These are phyloP conservation scores for Pinus taeda DNA, from an alignment of 75 land plant genomes.

Conservation along the genomic window DNA sequence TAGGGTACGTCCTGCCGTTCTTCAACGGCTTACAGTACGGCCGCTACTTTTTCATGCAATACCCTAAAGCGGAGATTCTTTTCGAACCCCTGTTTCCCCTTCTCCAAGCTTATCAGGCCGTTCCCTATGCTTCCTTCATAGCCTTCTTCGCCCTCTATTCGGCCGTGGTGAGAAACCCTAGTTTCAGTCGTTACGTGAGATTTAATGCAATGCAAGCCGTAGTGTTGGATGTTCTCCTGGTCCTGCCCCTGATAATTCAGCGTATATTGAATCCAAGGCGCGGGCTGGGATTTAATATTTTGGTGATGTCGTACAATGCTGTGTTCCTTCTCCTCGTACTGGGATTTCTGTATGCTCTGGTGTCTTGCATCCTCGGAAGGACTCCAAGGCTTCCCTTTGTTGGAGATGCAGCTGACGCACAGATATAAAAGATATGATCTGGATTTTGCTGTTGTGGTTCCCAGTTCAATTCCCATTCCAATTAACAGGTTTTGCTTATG, in stretches of 20 bases:
- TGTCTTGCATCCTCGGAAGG: conserved; percentile 66
- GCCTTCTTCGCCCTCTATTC: conserved; percentile 89
- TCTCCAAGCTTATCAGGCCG: conserved; percentile 54
- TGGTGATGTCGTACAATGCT: conserved; percentile 42
- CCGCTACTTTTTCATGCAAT: conserved; percentile 61
- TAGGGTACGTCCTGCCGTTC: conserved; percentile 77
- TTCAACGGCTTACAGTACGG: conserved; percentile 93
- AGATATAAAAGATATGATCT: conserved; percentile 19
- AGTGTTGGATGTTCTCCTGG: conserved; percentile 77
- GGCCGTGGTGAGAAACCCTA: conserved; percentile 74
- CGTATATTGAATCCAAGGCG: conserved; percentile 46
- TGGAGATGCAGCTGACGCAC: conserved; percentile 80
- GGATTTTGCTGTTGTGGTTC: too few relatives aligned
- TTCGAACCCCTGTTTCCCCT: conserved; percentile 76
- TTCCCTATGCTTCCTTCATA: conserved; percentile 79
- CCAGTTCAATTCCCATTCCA: too few relatives aligned
- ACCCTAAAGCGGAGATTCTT: conserved; percentile 37
- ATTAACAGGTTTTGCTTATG: too few relatives aligned
- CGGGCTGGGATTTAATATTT: conserved; percentile 44
- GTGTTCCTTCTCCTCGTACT: conserved; percentile 55
- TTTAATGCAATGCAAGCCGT: conserved; percentile 98
- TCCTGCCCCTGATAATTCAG: conserved; percentile 61
- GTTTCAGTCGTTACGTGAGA: conserved; percentile 64
- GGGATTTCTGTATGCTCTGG: conserved; percentile 62
- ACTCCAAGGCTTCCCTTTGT: conserved; percentile 88